Conservation (phyloP, 495 filamentous ascomycete species). For the Recurvomyces mirabilis region DNA sequence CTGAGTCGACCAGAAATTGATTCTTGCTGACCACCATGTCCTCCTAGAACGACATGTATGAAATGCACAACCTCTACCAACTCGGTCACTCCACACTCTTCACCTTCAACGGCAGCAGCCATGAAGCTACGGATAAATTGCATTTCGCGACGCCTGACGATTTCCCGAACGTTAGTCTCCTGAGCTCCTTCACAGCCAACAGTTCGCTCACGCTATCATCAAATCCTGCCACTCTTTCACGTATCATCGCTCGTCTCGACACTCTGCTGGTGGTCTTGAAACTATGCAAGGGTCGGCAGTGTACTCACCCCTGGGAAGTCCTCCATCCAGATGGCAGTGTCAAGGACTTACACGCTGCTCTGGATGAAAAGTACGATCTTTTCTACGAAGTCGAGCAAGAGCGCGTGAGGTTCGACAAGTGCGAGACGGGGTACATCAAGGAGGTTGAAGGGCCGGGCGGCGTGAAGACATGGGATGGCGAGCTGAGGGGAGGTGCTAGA, state of each 20-base stretch:
- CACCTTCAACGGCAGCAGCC: neutral
- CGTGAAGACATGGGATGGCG: neutral
- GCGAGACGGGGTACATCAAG: constrained; percentile 48
- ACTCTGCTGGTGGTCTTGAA: constrained; percentile 28
- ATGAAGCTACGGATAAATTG: neutral
- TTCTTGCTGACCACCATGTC: no score
- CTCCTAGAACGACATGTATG: constrained; percentile 22
- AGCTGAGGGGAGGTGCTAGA: neutral
- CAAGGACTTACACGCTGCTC: constrained; percentile 27
- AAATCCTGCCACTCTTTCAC: constrained; percentile 3
- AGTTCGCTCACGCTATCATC: neutral
- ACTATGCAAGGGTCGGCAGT: constrained; percentile 25
- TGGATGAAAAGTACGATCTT: constrained; percentile 41
- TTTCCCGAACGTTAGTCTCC: neutral
- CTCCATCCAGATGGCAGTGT: constrained; percentile 27
- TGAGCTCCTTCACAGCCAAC: neutral
- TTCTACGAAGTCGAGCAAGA: constrained; percentile 38
- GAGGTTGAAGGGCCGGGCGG: constrained; percentile 46
- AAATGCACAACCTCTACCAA: constrained; percentile 26
- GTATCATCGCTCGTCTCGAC: constrained; percentile 24
- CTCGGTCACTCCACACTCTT: neutral
- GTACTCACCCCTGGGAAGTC: constrained; percentile 26
- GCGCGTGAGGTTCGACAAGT: constrained; percentile 30
- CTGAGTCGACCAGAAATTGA: neutral
- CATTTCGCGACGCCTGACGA: neutral